Evolutionary conservation across 2,329 filamentous ascomycete species (phyloP).

Genomic region (Calonectria multiphialidica): DNA sequence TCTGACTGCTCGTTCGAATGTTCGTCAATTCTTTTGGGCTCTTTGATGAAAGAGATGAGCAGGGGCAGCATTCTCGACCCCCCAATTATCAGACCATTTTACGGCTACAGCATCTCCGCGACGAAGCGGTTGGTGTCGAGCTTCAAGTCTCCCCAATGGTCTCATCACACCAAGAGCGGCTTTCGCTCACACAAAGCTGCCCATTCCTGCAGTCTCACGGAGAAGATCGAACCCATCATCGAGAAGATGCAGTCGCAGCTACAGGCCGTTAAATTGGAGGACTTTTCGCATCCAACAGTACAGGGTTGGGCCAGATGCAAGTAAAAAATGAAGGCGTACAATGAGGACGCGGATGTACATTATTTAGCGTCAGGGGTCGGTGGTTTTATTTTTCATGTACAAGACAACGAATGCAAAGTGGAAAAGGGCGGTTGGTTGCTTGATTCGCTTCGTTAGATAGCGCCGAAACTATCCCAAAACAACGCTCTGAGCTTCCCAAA

Average conservation of each 20-base stretch:
- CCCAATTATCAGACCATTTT: neutral
- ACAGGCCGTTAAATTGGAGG: neutral
- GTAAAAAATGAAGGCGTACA: neutral
- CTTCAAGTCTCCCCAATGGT: neutral
- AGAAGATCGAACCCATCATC: neutral
- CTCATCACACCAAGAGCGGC: neutral
- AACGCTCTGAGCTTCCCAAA: too few relatives aligned
- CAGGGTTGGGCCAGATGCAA: neutral
- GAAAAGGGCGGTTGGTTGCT: neutral
- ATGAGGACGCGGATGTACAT: neutral
- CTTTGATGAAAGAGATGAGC: slow-evolving; percentile 25
- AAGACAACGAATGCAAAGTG: neutral
- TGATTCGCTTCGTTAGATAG: neutral
- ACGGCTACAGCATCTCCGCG: neutral
- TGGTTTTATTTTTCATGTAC: neutral
- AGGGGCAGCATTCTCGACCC: neutral
- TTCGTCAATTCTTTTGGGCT: slow-evolving; percentile 32
- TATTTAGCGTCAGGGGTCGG: neutral
- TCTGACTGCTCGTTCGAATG: slow-evolving; percentile 28
- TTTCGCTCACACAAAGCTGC: neutral
- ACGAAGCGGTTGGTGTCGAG: neutral
- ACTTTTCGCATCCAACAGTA: slow-evolving; percentile 1
- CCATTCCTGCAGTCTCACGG: neutral
- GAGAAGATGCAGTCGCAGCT: neutral
- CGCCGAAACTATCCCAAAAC: neutral